Evolutionary conservation across 345 rosid species (phyloP).

Genomic region (Psidium friedrichsthalianum): DNA sequence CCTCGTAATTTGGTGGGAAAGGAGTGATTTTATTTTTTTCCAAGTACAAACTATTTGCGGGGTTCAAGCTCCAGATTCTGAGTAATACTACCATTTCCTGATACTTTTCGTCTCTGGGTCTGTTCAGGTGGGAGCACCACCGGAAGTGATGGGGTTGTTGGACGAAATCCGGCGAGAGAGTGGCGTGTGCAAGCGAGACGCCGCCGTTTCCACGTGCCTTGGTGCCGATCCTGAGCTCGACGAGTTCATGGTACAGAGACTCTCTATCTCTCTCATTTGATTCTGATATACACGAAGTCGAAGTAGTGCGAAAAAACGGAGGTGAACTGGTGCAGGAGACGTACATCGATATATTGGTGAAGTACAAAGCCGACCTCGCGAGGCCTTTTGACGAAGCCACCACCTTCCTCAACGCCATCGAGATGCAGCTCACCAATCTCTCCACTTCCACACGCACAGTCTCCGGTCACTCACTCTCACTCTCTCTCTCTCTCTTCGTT

Average conservation of each 20-base stretch:
- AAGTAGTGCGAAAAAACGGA: background rate
- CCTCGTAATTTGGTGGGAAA: background rate
- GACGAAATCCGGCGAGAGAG: slow-evolving; percentile 3
- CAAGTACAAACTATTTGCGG: background rate
- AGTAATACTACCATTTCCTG: background rate
- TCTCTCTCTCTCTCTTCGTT: background rate
- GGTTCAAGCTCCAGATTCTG: background rate
- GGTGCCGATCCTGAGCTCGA: slow-evolving; percentile 97
- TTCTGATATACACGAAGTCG: background rate
- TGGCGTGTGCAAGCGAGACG: slow-evolving; percentile 21
- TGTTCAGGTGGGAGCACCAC: slow-evolving; percentile 80
- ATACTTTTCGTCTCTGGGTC: background rate
- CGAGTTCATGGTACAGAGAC: slow-evolving; percentile 65
- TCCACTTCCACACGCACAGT: slow-evolving; percentile 39
- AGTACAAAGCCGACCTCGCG: slow-evolving; percentile 79
- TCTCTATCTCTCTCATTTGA: background rate
- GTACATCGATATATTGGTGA: slow-evolving; percentile 61
- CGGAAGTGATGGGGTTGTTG: slow-evolving; percentile 48
- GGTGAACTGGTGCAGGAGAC: slow-evolving; percentile 35
- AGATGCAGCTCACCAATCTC: slow-evolving; percentile 79
- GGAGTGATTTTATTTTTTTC: background rate
- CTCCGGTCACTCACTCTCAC: slow-evolving; percentile 19
- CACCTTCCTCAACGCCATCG: slow-evolving; percentile 62
- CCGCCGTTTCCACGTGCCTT: slow-evolving; percentile 14
- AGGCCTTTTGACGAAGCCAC: slow-evolving; percentile 89